Percentiles rank a stretch among this genome's conserved stretches.
Evolutionary conservation across 1,139 yeast species (phyloP).

Genomic region (Zygosaccharomyces pseudobailii): DNA sequence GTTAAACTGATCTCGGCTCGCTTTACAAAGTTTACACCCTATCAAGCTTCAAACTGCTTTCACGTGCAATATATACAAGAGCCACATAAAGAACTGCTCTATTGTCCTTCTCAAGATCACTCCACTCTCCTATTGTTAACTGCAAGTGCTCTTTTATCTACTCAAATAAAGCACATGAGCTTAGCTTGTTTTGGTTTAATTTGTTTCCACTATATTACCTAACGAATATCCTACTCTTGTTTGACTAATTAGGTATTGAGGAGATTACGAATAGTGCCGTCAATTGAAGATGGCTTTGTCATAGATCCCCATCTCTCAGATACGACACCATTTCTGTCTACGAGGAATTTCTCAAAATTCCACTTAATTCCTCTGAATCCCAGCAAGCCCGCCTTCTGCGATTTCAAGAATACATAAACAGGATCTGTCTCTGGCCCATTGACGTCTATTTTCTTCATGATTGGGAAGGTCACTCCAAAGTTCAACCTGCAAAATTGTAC

Average conservation of each 20-base stretch:
- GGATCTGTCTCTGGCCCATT: constrained; percentile 74
- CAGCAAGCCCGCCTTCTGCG: constrained; percentile 48
- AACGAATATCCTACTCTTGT: background rate
- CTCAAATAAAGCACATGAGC: background rate
- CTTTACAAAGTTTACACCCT: constrained; percentile 1
- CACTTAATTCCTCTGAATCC: constrained; percentile 71
- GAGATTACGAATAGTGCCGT: constrained; percentile 41
- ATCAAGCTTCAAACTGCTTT: background rate
- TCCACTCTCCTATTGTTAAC: background rate
- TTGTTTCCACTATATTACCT: background rate
- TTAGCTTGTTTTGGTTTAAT: background rate
- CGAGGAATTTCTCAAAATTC: constrained; percentile 86
- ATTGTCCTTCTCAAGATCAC: background rate
- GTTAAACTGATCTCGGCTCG: background rate
- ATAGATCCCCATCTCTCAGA: constrained; percentile 58
- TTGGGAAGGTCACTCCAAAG: constrained; percentile 58
- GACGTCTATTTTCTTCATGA: constrained; percentile 74
- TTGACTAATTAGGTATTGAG: constrained; percentile 26
- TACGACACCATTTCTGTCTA: constrained; percentile 63
- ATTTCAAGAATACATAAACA: constrained; percentile 68
- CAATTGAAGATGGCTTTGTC: constrained; percentile 61
- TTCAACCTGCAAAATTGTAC: constrained; percentile 50
- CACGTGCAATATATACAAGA: background rate
- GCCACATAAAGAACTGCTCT: background rate
- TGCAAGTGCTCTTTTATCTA: background rate